These are phyloP conservation scores for Colletotrichum eremochloae DNA, from an alignment of 2,329 filamentous ascomycete species.

Conservation along the genomic window DNA sequence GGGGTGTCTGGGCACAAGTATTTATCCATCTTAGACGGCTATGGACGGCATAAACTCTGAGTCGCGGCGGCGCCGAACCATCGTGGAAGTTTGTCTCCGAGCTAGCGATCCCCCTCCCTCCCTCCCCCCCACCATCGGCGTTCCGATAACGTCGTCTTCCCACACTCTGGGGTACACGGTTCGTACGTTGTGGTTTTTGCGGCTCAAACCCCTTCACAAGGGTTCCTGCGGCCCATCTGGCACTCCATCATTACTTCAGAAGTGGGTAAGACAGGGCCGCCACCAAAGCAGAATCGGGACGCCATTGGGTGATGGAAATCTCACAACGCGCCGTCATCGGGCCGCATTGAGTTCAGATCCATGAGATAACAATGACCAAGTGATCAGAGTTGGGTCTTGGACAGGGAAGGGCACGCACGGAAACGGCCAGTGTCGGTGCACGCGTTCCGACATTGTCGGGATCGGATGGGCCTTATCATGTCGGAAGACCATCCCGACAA, in stretches of 20 bases:
- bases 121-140: slow-evolving; percentile 9
- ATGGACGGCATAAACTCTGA: slow-evolving; percentile 36
- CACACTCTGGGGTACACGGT: not conserved
- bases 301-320: slow-evolving; percentile 19
- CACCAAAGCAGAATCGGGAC: not conserved
- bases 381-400: slow-evolving; percentile 2
- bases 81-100: slow-evolving; percentile 30
- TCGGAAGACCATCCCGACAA: slow-evolving; percentile 33
- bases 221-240: slow-evolving; percentile 26
- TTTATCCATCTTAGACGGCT: slow-evolving; percentile 32
- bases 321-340: slow-evolving; percentile 7
- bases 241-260: slow-evolving; percentile 7
- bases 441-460: slow-evolving; percentile 34
- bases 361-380: slow-evolving; percentile 38
- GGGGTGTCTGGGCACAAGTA: slow-evolving; percentile 23
- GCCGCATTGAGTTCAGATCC: slow-evolving; percentile 25
- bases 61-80: slow-evolving; percentile 18
- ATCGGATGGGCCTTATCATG: slow-evolving; percentile 21
- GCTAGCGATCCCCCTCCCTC: not conserved
- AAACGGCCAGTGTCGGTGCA: slow-evolving; percentile 17
- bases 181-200: slow-evolving; percentile 5
- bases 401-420: slow-evolving; percentile 10
- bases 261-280: slow-evolving; percentile 12
- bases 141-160: slow-evolving; percentile 25
- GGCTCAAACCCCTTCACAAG: slow-evolving; percentile 23